Evolutionary conservation across 495 filamentous ascomycete species (phyloP).

Genomic region (Collariella sp.): DNA sequence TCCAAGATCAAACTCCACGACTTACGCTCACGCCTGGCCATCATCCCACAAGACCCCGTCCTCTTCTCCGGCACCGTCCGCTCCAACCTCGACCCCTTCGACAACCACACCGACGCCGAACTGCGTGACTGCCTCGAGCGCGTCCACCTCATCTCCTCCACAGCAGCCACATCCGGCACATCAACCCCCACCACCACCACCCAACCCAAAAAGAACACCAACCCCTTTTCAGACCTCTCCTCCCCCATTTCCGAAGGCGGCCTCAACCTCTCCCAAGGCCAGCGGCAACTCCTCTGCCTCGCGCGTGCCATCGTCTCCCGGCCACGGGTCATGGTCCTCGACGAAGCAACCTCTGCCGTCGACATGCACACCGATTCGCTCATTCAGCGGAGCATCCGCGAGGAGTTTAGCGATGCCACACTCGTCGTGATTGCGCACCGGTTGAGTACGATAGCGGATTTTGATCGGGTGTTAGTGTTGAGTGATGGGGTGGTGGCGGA

Average conservation of each 20-base stretch:
- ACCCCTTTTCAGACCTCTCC: conserved; percentile 52
- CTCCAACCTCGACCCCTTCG: conserved; percentile 74
- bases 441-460: conserved; percentile 77
- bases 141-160: conserved; percentile 56
- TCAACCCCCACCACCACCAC: conserved; percentile 22
- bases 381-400: conserved; percentile 74
- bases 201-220: conserved; percentile 47
- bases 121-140: conserved; percentile 67
- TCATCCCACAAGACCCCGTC: conserved; percentile 75
- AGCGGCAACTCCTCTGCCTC: conserved; percentile 80
- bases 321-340: conserved; percentile 79
- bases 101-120: conserved; percentile 60
- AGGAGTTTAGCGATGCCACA: conserved; percentile 69
- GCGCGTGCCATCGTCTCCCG: conserved; percentile 75
- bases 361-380: conserved; percentile 78
- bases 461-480: conserved; percentile 76
- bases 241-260: conserved; percentile 67
- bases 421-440: conserved; percentile 85
- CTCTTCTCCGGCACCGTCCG: conserved; percentile 81
- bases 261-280: conserved; percentile 75
- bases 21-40: conserved; percentile 64
- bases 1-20: conserved; percentile 65
- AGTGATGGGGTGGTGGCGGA: conserved; percentile 67
- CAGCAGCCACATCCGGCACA: conserved; percentile 18
- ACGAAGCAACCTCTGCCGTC: conserved; percentile 84